These are phyloP conservation scores for Cardiospermum halicacabum DNA, from an alignment of 345 rosid genomes.

Conservation along the genomic window DNA sequence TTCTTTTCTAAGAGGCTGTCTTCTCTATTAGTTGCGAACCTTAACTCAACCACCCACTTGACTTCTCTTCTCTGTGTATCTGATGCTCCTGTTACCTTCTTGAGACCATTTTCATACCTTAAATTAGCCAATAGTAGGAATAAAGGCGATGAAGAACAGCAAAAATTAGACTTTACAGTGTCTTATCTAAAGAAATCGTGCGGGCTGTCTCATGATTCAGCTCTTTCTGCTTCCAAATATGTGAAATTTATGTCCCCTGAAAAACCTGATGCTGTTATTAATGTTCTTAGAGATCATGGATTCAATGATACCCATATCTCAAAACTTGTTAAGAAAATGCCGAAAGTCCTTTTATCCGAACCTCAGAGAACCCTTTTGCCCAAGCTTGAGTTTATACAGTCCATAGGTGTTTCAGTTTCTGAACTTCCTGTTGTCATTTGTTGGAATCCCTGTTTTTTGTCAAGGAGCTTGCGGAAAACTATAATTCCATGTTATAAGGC, in stretches of 20 bases:
- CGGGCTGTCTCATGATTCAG: not conserved
- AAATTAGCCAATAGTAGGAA: not conserved
- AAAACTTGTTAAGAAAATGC: not conserved
- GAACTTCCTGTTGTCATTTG: not conserved
- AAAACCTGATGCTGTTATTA: not conserved
- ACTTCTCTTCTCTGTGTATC: not conserved
- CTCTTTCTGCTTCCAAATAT: not conserved
- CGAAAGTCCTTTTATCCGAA: not conserved
- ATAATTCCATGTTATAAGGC: not conserved
- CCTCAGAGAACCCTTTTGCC: constrained; percentile 2
- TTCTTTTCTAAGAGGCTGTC: too few species aligned
- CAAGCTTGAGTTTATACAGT: constrained; percentile 8
- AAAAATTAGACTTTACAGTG: not conserved
- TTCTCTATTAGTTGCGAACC: too few species aligned
- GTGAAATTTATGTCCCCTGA: not conserved
- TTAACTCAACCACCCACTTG: too few species aligned
- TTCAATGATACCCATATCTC: not conserved
- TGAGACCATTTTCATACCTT: not conserved
- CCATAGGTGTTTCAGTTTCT: not conserved
- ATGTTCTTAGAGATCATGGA: not conserved
- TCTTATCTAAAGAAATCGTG: constrained; percentile 7
- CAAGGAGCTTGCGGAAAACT: not conserved
- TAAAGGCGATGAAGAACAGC: not conserved
- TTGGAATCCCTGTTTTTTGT: not conserved
- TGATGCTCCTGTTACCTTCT: not conserved